Base-by-base conservation (phyloP, 2,329 filamentous ascomycete genomes). In the Diaporthe citriasiana region DNA sequence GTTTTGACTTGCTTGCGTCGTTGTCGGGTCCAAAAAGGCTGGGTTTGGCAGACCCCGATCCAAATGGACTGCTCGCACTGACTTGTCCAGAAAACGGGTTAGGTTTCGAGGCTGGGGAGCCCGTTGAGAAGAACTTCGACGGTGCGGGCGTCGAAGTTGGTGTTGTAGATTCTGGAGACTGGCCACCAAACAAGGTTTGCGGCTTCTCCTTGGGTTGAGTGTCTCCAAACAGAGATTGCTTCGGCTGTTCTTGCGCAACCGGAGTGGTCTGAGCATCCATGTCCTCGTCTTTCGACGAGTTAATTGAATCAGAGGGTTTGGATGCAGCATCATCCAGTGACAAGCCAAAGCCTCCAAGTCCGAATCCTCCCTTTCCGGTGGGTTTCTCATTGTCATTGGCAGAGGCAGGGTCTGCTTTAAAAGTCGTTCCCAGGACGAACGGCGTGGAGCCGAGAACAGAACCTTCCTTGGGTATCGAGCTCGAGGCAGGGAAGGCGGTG, bases 361-460 rank as follows among this genome's bases (percentile, higher is more conserved):
- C 89, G 79, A 94, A 93, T 17, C 85, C 84, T n/a, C 83, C 82
- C 27, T 81, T 77, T 30, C 82, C 80, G 30, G 82, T 80, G 22
- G 88, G 83, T 75, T 88, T 89, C 12, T 88, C 85, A 47, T 87
- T 82, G 73, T 92, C 90, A 33, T 93, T 88, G 73, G 90, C 91
- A 0, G 89, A 86, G 57, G 87, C 86, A 8, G 89, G 87, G 76
- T 94, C 92, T 12, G 87, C 86, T 78, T 91, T 90, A 83, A 94
- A 95, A 1, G 89, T 91, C 40, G 90, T 92, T 51, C 89, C 88
- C 22, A 94, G 85, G 77, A 93, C 92, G 83, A 94, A 94, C 0
- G 89, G 87, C 22, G 85, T 82, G n/a, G 86, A 86, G 35, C 85
- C 87, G 78, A 90, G 88, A 10, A 80, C 76, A 75, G 80, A 68